These are phyloP conservation scores for Hansenula anomala DNA, from an alignment of 1,139 yeast species.

Conservation along the genomic window DNA sequence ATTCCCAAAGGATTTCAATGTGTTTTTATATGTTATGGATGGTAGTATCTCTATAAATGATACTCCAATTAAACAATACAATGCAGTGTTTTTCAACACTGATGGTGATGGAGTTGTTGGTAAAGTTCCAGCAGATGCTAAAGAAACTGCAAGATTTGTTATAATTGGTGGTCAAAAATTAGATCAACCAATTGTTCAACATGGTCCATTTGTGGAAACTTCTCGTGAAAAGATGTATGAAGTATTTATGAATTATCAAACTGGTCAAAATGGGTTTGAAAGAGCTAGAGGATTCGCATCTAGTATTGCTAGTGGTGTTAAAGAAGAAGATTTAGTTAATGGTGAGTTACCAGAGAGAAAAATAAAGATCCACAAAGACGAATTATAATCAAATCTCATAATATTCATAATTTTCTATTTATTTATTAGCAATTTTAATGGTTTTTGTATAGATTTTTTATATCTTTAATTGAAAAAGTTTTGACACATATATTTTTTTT, in stretches of 20 bases:
- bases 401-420: not conserved
- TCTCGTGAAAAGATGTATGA: conserved; percentile 55
- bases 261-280: conserved; percentile 70
- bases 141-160: conserved; percentile 42
- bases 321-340: conserved; percentile 16
- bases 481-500: no score
- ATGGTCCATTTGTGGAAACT: conserved; percentile 86
- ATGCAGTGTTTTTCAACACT: conserved; percentile 58
- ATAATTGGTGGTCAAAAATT: conserved; percentile 74
- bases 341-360: conserved; percentile 1
- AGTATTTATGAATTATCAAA: conserved; percentile 69
- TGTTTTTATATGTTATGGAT: conserved; percentile 63
- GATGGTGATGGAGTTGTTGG: conserved; percentile 61
- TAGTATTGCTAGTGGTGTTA: conserved; percentile 54
- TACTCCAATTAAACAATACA: conserved; percentile 38
- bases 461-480: no score
- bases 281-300: conserved; percentile 66
- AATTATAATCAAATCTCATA: conserved; percentile 7
- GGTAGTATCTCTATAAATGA: conserved; percentile 57
- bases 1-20: conserved; percentile 60
- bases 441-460: not conserved
- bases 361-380: conserved; percentile 14
- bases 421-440: not conserved
- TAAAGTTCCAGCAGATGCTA: conserved; percentile 35
- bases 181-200: conserved; percentile 76